Evolutionary conservation across 257 asterid species (phyloP).

Genomic region (Gentiana dahurica): DNA sequence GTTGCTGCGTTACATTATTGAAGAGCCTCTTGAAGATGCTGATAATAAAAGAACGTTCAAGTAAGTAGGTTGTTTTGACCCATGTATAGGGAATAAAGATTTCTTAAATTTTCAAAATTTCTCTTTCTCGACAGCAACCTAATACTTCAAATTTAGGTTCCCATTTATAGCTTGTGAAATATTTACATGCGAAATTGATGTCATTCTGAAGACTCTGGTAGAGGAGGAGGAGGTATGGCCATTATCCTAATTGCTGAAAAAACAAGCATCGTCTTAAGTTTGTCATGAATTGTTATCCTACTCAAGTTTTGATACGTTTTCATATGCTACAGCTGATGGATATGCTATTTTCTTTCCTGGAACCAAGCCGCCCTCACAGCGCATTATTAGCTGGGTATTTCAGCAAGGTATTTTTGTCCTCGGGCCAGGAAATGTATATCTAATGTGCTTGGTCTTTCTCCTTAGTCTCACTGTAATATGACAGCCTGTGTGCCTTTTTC

Average conservation of each 20-base stretch:
- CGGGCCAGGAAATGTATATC: slow-evolving; percentile 3
- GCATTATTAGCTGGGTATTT: slow-evolving; percentile 93
- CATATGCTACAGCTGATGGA: slow-evolving; percentile 72
- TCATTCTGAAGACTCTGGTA: slow-evolving; percentile 87
- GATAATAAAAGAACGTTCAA: slow-evolving; percentile 81
- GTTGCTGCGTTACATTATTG: slow-evolving; percentile 70
- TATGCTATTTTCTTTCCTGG: slow-evolving; percentile 90
- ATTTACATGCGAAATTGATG: slow-evolving; percentile 95
- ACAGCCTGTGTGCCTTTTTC: slow-evolving; percentile 18
- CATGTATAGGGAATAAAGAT: not conserved
- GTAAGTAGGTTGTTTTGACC: slow-evolving; percentile 56
- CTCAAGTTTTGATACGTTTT: slow-evolving; percentile 11
- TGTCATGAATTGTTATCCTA: slow-evolving; percentile 5
- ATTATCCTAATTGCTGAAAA: slow-evolving; percentile 9
- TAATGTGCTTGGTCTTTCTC: not conserved
- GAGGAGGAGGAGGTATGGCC: slow-evolving; percentile 79
- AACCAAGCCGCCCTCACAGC: slow-evolving; percentile 76
- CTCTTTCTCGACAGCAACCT: not conserved
- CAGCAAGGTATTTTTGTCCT: slow-evolving; percentile 60
- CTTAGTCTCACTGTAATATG: slow-evolving; percentile 7
- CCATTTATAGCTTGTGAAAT: slow-evolving; percentile 97
- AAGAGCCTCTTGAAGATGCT: slow-evolving; percentile 81
- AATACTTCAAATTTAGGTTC: slow-evolving; percentile 41
- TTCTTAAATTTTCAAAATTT: too few relatives aligned
- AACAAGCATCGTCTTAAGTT: not conserved